Percentiles rank a stretch among this genome's conserved stretches.
Evolutionary conservation across 306 rosid genomes (phyloP).

Genomic region (Vigna nakashimae): DNA sequence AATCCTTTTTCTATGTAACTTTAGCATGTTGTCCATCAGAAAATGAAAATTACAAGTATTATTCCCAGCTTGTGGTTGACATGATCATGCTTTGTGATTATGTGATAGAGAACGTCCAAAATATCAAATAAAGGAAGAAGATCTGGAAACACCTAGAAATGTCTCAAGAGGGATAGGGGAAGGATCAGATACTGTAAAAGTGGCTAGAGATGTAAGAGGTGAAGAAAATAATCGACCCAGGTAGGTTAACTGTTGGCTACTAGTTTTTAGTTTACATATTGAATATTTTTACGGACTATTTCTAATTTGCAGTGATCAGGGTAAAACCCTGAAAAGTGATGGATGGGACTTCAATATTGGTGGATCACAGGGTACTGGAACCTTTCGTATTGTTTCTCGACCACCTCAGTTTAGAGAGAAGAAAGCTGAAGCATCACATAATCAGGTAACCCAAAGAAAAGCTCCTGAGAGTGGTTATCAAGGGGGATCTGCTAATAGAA

Average conservation of each 20-base stretch:
- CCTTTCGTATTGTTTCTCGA: slow-evolving; percentile 72
- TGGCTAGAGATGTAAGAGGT: slow-evolving; percentile 58
- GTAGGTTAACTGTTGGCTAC: slow-evolving; percentile 58
- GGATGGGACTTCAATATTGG: slow-evolving; percentile 99
- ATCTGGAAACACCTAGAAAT: slow-evolving; percentile 61
- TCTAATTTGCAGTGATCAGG: slow-evolving; percentile 79
- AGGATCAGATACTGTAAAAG: slow-evolving; percentile 77
- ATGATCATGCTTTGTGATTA: slow-evolving; percentile 46
- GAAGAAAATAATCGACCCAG: slow-evolving; percentile 76
- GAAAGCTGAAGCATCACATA: slow-evolving; percentile 62
- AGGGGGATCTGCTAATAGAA: slow-evolving; percentile 59
- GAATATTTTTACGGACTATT: slow-evolving; percentile 42
- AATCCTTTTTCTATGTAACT: slow-evolving; percentile 30
- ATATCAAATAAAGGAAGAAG: slow-evolving; percentile 82
- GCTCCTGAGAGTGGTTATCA: slow-evolving; percentile 61
- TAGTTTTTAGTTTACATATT: slow-evolving; percentile 30
- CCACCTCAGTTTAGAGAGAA: slow-evolving; percentile 94
- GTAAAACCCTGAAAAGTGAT: slow-evolving; percentile 69
- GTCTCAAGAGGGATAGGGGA: slow-evolving; percentile 65
- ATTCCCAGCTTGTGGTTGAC: slow-evolving; percentile 48
- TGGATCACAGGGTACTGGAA: slow-evolving; percentile 85
- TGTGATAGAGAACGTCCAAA: slow-evolving; percentile 89
- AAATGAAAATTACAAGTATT: slow-evolving; percentile 29
- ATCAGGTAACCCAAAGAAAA: slow-evolving; percentile 66
- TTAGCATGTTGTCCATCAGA: slow-evolving; percentile 36